A percentile compares a stretch with the other conserved stretches of the same genome.
These are phyloP conservation scores for Globomyces pollinis-pini DNA, from an alignment of 192 early-diverging fungal genomes.

Conservation along the genomic window DNA sequence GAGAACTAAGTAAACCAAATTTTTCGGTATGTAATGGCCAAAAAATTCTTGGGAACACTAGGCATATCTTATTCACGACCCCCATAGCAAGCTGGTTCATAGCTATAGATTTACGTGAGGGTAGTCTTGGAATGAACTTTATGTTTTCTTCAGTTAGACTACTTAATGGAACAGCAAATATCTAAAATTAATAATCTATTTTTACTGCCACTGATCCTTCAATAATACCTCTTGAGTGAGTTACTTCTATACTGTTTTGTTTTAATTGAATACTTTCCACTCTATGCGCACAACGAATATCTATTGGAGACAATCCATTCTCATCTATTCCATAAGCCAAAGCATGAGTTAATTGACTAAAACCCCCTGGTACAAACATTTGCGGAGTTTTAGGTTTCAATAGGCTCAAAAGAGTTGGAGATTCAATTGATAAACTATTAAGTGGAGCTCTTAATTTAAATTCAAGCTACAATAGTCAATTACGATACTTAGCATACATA, in stretches of 20 bases:
- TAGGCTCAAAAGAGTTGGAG: not conserved
- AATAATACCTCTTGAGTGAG: not conserved
- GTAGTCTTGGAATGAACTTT: constrained; percentile 4
- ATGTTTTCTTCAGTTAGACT: not conserved
- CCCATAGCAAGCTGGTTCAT: constrained; percentile 20
- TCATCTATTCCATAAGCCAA: constrained; percentile 33
- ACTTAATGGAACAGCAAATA: constrained; percentile 11
- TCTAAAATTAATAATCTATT: constrained; percentile 23
- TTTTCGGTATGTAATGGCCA: constrained; percentile 13
- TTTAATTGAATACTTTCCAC: not conserved
- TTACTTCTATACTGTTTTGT: constrained; percentile 16
- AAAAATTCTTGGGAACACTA: constrained; percentile 21
- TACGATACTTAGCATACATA: too few relatives aligned
- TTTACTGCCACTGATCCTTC: constrained; percentile 9
- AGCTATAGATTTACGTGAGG: not conserved
- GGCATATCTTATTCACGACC: constrained; percentile 19
- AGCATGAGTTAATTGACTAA: constrained; percentile 15
- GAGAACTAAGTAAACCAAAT: constrained; percentile 23
- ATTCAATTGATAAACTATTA: not conserved
- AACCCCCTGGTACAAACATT: constrained; percentile 27
- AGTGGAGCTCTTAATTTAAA: not conserved
- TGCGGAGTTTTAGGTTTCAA: constrained; percentile 16
- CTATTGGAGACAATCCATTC: not conserved
- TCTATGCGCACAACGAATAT: not conserved
- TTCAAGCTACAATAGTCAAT: not conserved